Base-by-base conservation (phyloP, 768 basidiomycete genomes). In the Vararia minispora region DNA sequence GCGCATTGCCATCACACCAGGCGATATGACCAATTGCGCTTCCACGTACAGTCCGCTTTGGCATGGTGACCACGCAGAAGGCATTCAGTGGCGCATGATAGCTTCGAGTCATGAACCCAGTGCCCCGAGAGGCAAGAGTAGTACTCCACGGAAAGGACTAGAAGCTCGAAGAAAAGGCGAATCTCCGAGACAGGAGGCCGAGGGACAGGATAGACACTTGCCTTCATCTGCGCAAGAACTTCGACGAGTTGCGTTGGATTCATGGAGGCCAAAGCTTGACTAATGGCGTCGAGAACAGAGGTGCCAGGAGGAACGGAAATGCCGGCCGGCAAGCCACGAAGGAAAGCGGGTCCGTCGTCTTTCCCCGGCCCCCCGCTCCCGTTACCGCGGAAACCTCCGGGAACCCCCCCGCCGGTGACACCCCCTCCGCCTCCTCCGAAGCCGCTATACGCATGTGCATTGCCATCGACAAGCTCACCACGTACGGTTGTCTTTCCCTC, bases 171-270 rank as follows among this genome's bases (percentile, higher is more conserved):
- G n/a, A n/a, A n/a, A n/a, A n/a, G n/a, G n/a, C n/a, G n/a, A n/a
- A n/a, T n/a, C n/a, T n/a, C n/a, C n/a, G n/a, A n/a, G n/a, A n/a
- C n/a, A n/a, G n/a, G n/a, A n/a, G n/a, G n/a, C n/a, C n/a, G n/a
- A n/a, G n/a, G n/a, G n/a, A n/a, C n/a, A n/a, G n/a, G 49, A 49
- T 34, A 44, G 37, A 33, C 36, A 60, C 70, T 53, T 56, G 92
- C 95, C 80, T 98, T 98, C 84, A 94, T 92, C 58, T 95, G 89
- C n/a, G 84, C 84, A 48, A 99, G 65, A 7, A 97, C 83, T 60
- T 99, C 94, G 61, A 92, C 76, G 45, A 94, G 65, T 53, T 94
- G 87, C 27, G 65, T 69, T 0, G 89, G 87, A 38, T 76, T 74
- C 68, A 94, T 85, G 21, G 66, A 76, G 28, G 84, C 92, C 31